Conservation (phyloP, 371 early-diverging fungal species). For the Mortierella sp. region DNA sequence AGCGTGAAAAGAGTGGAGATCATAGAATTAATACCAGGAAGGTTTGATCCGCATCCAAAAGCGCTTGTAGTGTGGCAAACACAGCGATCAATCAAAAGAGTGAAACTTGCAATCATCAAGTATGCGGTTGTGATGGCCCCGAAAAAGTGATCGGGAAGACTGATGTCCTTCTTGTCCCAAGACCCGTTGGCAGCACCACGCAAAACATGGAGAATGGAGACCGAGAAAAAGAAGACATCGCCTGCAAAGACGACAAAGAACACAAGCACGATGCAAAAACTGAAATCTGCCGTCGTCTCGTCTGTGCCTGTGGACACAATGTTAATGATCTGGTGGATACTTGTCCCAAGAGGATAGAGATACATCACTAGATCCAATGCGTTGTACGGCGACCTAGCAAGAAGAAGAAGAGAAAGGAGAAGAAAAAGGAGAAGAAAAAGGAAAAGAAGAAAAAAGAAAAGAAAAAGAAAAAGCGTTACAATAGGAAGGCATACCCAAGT, state of each 20-base stretch:
- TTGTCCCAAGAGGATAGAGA: slow-evolving; percentile 17
- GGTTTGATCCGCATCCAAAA: no score
- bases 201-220: slow-evolving; percentile 23
- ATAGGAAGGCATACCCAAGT: no score
- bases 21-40: no score
- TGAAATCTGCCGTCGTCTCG: slow-evolving; percentile 1
- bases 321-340: slow-evolving; percentile 11
- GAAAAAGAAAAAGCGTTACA: background rate
- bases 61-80: no score
- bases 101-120: slow-evolving; percentile 30
- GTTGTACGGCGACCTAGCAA: slow-evolving; percentile 17
- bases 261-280: slow-evolving; percentile 24
- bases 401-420: no score
- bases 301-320: no score
- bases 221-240: slow-evolving; percentile 19
- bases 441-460: no score
- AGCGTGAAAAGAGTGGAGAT: no score
- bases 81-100: no score
- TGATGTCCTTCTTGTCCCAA: background rate
- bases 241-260: slow-evolving; percentile 31
- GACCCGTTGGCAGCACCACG: slow-evolving; percentile 19
- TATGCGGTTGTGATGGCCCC: slow-evolving; percentile 30
- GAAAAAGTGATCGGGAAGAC: slow-evolving; percentile 7
- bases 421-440: no score
- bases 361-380: slow-evolving; percentile 16